Evolutionary conservation across 306 rosid species (phyloP).

Genomic region (Spatholobus suberectus): DNA sequence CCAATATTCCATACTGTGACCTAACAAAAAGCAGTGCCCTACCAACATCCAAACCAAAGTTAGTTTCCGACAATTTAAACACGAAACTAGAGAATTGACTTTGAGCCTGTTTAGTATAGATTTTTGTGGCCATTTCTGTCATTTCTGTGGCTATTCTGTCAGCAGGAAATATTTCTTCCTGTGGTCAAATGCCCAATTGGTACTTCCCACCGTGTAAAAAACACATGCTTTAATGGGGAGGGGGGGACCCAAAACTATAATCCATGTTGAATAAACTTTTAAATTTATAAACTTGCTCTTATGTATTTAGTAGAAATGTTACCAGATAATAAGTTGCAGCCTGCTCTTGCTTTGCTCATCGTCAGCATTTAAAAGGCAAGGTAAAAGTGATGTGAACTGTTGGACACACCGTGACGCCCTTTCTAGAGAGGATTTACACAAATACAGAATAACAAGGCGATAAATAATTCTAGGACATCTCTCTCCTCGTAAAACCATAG

Average conservation of each 20-base stretch:
- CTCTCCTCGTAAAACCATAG: conserved; percentile 94
- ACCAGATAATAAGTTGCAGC: conserved; percentile 96
- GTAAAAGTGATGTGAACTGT: conserved; percentile 81
- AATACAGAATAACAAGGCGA: conserved; percentile 85
- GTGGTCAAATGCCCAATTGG: neutral
- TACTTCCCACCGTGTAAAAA: neutral
- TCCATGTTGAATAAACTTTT: conserved; percentile 12
- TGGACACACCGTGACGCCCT: conserved; percentile 90
- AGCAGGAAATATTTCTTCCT: neutral
- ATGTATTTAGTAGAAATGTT: conserved; percentile 37
- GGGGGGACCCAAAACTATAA: neutral
- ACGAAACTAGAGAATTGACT: neutral
- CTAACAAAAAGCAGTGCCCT: conserved; percentile 93
- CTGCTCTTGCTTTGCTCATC: conserved; percentile 96
- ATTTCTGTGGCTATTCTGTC: neutral
- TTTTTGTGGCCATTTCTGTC: neutral
- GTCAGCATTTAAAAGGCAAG: conserved; percentile 82
- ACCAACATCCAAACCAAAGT: conserved; percentile 51
- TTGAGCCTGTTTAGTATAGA: neutral
- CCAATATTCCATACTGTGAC: conserved; percentile 81
- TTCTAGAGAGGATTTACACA: conserved; percentile 89
- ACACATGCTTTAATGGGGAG: neutral
- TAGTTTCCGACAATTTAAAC: conserved; percentile 38
- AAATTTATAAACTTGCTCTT: conserved; percentile 20
- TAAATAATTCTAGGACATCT: conserved; percentile 88